Conservation (phyloP, 2,329 filamentous ascomycete species). For the Penicillium sp. region DNA sequence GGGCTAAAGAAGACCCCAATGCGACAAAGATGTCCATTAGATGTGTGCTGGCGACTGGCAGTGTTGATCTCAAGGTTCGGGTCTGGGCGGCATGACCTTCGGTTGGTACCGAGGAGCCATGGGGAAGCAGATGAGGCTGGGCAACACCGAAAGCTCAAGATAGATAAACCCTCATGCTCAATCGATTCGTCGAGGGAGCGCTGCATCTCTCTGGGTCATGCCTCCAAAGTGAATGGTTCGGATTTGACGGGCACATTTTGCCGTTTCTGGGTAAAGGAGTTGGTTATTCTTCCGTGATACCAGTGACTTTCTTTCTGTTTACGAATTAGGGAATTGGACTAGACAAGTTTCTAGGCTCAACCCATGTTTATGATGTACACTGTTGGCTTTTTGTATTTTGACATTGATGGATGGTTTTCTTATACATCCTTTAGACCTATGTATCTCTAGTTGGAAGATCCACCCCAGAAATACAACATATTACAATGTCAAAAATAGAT, state of each 20-base stretch:
- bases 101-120: neutral
- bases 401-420: conserved; percentile 3
- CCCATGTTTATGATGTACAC: conserved; percentile 13
- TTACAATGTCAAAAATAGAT: conserved; percentile 8
- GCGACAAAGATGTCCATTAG: conserved; percentile 57
- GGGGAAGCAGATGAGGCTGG: neutral
- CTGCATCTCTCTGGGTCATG: conserved; percentile 1
- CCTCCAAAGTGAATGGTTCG: conserved; percentile 8
- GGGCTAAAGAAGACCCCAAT: conserved; percentile 31
- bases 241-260: conserved; percentile 11
- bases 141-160: neutral
- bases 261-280: conserved; percentile 25
- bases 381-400: conserved; percentile 4
- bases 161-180: neutral
- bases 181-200: conserved; percentile 7
- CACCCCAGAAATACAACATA: neutral
- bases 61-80: conserved; percentile 67
- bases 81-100: conserved; percentile 21
- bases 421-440: conserved; percentile 16
- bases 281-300: conserved; percentile 27
- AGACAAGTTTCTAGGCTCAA: conserved; percentile 4
- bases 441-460: neutral
- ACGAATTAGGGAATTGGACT: conserved; percentile 13
- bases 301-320: conserved; percentile 24
- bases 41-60: conserved; percentile 83